These are phyloP conservation scores for Kluyveromyces wickerhamii DNA, from an alignment of 805 yeast species.

Conservation along the genomic window DNA sequence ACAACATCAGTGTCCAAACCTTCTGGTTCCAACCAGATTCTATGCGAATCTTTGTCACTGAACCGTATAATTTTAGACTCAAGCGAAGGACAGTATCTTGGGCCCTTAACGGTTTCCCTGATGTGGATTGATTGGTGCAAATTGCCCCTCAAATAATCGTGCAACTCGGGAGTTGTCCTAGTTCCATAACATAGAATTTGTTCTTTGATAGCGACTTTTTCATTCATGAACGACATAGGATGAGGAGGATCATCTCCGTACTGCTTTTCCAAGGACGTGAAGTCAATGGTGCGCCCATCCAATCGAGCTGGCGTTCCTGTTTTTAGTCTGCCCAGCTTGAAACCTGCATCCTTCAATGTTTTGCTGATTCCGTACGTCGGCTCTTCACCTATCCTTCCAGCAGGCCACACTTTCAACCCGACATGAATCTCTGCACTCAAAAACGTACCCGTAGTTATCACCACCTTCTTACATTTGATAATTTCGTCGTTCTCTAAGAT, in stretches of 20 bases:
- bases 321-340: constrained; percentile 78
- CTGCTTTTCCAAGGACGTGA: constrained; percentile 53
- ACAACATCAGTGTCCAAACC: constrained; percentile 81
- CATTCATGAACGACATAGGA: constrained; percentile 85
- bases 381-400: constrained; percentile 89
- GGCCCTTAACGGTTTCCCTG: constrained; percentile 90
- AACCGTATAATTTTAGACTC: constrained; percentile 84
- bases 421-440: constrained; percentile 91
- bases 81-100: constrained; percentile 94
- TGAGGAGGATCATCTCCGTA: constrained; percentile 77
- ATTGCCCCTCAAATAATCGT: constrained; percentile 58
- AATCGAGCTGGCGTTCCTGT: constrained; percentile 97
- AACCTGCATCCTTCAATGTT: constrained; percentile 70
- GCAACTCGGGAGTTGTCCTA: constrained; percentile 66
- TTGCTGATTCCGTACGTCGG: constrained; percentile 85
- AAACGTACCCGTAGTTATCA: constrained; percentile 93
- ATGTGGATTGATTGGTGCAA: constrained; percentile 83
- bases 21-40: constrained; percentile 95
- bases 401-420: constrained; percentile 71
- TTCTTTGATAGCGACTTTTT: constrained; percentile 48
- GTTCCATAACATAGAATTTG: constrained; percentile 74
- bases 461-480: constrained; percentile 56
- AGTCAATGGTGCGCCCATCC: constrained; percentile 64
- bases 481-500: constrained; percentile 59
- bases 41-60: constrained; percentile 64